Base-by-base conservation (phyloP, 352 stramenopile genomes). In the Phytophthora sansomeana region DNA sequence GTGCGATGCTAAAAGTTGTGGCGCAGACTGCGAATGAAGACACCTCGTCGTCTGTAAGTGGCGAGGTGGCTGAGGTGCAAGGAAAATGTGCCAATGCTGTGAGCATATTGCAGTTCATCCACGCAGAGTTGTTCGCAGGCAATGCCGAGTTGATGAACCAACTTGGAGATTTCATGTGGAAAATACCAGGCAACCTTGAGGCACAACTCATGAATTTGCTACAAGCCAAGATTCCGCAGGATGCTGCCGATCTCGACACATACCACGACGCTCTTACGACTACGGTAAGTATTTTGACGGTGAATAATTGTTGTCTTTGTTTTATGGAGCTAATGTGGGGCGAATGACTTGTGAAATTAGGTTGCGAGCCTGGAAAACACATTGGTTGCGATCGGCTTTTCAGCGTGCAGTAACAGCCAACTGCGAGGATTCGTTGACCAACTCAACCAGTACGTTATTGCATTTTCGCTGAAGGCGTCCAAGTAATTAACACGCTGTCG, bases 221-320 rank as follows among this genome's bases (percentile, higher is more conserved):
- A 4, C 81, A 91, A 33, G 78, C 90, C 43, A 87, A 83, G 32
- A 91, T 93, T 30, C 85, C 85, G 0, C 83, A 91, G 49, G 83
- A 91, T 50, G 63, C 76, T 29, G 62, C 70, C 3, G 69, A 76
- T 4, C 70, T 91, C 17, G 74, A 81, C 13, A 51, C 59, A 24
- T 93, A 90, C 53, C 67, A 80, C 21, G 74, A 89, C 35, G 66
- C 67, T 0, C 55, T 91, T 1, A 39, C 54, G 14, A 67, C 67
- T 35, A 61, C 77, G 21, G 85, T 93, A 65, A 29, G 68, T 57
- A 1, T 46, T 43, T 26, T 16, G n/a, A 4, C 1, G 14, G 39
- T 46, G 39, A n/a, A n/a, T n/a, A n/a, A n/a, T 46, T 42, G 19
- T 42, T 42, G 10, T 16, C 17, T 5, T 41, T 16, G 35, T 41